Base-by-base conservation (phyloP, 2,329 filamentous ascomycete species). In the Fusarium drepaniforme region DNA sequence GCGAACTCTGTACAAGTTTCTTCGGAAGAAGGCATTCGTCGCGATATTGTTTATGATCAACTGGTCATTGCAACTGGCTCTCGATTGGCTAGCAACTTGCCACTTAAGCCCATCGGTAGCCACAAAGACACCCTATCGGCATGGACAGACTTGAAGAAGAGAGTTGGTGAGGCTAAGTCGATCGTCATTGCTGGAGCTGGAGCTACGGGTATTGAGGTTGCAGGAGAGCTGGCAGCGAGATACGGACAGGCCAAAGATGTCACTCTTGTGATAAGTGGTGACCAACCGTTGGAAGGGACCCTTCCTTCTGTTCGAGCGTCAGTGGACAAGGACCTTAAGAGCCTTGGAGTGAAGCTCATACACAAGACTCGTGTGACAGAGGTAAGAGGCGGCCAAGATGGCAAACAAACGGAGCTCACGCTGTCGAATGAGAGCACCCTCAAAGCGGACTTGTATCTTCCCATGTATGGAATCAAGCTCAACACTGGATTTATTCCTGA, bases 31-130 rank as follows among this genome's bases (percentile, higher is more conserved):
- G 81, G 82, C 38, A 66, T 49, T 6, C 68, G 78, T 62, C 82
- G 82, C 25, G 76, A 77, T 5, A 67, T 89, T 15, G 44, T 57
- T 60, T 90, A 90, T 78, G 85, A 89, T 77, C 85, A 89, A 30
- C 83, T 90, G 9, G 84, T 90, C 37, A 79, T 90, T 44, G 88
- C 88, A 4, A 90, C 89, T 0, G 89, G 89, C 16, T 83, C 88
- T n/a, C 84, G 84, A 35, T 77, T 83, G 37, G 77, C 82, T n/a
- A 82, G 77, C 62, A 73, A 76, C 25, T 75, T 86, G 30, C 87
- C 88, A 2, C 87, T 88, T 80, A 90, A 90, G 76, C 83, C 82
- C 28, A 73, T 84, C 37, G 86, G 85, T 70, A 83, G 82, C 16
- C 83, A 87, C 75, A 84, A 88, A 71, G 82, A 85, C 37, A 83